phyloP scores from a whole-genome alignment of 225 moss, liverwort and hornwort genomes.

The Pseudisothecium myosuroides region DNA sequence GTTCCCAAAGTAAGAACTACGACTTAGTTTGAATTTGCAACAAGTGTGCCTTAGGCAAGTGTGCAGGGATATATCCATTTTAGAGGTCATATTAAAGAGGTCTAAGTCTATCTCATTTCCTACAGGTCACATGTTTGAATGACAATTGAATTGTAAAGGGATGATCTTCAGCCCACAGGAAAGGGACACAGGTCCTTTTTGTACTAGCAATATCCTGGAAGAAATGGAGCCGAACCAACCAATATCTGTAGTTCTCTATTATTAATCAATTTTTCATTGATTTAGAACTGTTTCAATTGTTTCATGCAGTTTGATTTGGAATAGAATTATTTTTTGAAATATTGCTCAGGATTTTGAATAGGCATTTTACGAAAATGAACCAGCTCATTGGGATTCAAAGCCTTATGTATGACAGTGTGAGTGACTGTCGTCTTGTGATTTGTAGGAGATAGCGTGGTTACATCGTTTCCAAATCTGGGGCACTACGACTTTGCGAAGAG shows the following conservation, averaged over 20 bases:
- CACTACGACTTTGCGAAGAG: conserved; percentile 50
- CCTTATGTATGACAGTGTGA: background rate
- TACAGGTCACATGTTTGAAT: background rate
- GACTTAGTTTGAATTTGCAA: background rate
- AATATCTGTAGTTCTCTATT: background rate
- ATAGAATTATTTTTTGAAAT: background rate
- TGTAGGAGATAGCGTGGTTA: conserved; percentile 33
- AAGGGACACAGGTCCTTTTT: too few species aligned
- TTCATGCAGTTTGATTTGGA: background rate
- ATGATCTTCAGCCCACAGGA: background rate
- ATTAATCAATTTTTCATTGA: background rate
- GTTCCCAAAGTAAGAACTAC: background rate
- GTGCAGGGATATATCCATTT: background rate
- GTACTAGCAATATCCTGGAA: too few species aligned
- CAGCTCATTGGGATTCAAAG: background rate
- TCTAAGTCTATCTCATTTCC: background rate
- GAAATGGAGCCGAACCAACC: background rate
- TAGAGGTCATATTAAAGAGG: background rate
- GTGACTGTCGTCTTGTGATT: background rate
- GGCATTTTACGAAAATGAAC: background rate
- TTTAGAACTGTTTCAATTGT: background rate
- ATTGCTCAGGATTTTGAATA: background rate
- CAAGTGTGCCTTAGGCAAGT: background rate
- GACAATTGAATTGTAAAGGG: background rate
- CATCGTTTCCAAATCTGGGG: conserved; percentile 8